Evolutionary conservation across 208 protist species (phyloP).

Genomic region (Acanthamoeba quina): DNA sequence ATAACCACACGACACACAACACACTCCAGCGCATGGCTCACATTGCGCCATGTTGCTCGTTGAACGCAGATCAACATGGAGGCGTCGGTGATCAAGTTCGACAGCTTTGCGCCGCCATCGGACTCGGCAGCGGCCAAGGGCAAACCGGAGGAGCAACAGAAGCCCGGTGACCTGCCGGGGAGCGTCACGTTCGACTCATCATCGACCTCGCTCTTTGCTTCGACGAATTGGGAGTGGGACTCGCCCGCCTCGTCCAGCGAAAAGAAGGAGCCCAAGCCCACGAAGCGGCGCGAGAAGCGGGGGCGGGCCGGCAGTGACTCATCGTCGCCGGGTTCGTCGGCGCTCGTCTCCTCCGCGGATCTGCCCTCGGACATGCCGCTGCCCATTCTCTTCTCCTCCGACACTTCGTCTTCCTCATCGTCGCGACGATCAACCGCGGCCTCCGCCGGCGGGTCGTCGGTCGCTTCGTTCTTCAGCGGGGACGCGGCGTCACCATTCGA

Average conservation of each 20-base stretch:
- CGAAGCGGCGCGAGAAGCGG: not conserved
- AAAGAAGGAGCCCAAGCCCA: not conserved
- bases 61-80: constrained; percentile 25
- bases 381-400: constrained; percentile 4
- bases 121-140: not conserved
- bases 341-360: constrained; percentile 25
- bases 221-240: not conserved
- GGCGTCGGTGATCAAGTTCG: constrained; percentile 32
- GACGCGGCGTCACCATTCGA: constrained; percentile 2
- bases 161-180: not conserved
- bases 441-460: not conserved
- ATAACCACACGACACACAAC: not conserved
- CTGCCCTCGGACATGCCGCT: constrained; percentile 15
- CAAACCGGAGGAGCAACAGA: not conserved
- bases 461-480: not conserved
- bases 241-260: not conserved
- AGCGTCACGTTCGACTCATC: not conserved
- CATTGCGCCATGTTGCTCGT: not conserved
- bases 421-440: not conserved
- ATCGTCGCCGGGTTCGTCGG: not conserved
- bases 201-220: not conserved
- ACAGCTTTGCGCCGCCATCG: constrained; percentile 4
- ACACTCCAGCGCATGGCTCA: not conserved
- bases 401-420: not conserved
- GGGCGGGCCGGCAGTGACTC: not conserved